Conservation (phyloP, 192 early-diverging fungal genomes). For the Coemansia sp. region DNA sequence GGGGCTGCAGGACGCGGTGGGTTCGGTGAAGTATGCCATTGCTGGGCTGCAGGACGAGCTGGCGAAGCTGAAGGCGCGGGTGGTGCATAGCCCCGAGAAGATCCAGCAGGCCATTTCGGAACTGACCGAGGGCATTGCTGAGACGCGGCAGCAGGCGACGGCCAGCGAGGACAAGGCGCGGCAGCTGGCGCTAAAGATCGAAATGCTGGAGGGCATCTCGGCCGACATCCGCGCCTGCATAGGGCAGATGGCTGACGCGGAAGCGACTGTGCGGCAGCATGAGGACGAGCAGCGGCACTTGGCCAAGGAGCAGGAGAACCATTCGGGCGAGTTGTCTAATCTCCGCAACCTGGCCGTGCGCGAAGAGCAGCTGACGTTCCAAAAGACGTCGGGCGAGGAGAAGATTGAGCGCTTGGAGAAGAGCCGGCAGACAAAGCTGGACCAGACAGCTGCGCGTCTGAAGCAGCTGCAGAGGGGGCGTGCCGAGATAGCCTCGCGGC, state of each 20-base stretch:
- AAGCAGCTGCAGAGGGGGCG: slow-evolving; percentile 35
- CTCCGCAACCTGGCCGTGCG: slow-evolving; percentile 31
- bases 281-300: slow-evolving; percentile 43
- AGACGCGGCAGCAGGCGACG: slow-evolving; percentile 44
- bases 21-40: slow-evolving; percentile 43
- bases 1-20: slow-evolving; percentile 52
- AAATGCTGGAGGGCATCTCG: slow-evolving; percentile 52
- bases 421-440: slow-evolving; percentile 26
- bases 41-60: slow-evolving; percentile 49
- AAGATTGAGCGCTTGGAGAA: slow-evolving; percentile 44
- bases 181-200: slow-evolving; percentile 52
- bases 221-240: slow-evolving; percentile 53
- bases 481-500: slow-evolving; percentile 10
- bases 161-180: slow-evolving; percentile 51
- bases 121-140: slow-evolving; percentile 47
- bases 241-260: slow-evolving; percentile 61
- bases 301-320: slow-evolving; percentile 13
- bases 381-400: slow-evolving; percentile 36
- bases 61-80: slow-evolving; percentile 50
- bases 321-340: slow-evolving; percentile 11
- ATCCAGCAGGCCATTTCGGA: slow-evolving; percentile 61
- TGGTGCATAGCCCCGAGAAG: slow-evolving; percentile 73
- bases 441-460: slow-evolving; percentile 11
- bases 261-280: slow-evolving; percentile 48
- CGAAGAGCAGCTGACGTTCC: slow-evolving; percentile 40